Evolutionary conservation across 768 basidiomycete genomes (phyloP), one percentile per base, ranked within the genome.

Genomic region (Rhizopogon roseolus): DNA sequence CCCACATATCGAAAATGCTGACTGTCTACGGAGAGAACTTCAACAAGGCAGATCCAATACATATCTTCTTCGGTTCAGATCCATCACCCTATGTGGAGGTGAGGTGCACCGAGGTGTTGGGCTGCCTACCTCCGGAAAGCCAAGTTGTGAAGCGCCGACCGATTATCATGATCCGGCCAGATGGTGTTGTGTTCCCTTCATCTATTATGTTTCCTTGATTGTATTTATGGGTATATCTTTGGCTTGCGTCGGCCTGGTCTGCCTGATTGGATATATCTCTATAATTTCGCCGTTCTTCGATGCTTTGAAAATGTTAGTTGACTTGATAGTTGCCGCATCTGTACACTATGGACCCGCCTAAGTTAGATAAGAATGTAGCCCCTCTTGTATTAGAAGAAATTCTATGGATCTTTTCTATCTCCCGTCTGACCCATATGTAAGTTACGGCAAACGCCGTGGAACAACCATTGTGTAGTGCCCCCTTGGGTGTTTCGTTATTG

Each of bases 1-100:
- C 88, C 27, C 86, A 88, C 61, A 78, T 84, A 36, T 80, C 81
- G 25, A 88, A 91, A 73, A 84, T 90, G 82, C 71, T 93, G 59
- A 93, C 90, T 25, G 77, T 94, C 1, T 90, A 93, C 62, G 93
- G 92, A 54, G 90, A 93, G 71, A 90, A 93, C 72, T 92, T 94
- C 69, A 82, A 80, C 64, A 93, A 92, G 76, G 69, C 79, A 38
- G 89, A 93, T 54, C 89, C 91, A 37, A 77, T 90, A 55, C 81
- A 79, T 42, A 83, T 94, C 50, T 94, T 90, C 78, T 92, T 94
- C 62, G 92, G 93, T 40, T 82, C 85, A 25, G 88, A 91, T 68
- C 89, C 86, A 50, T 90, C 89, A 54, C 86, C 88, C n/a, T 88
- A 84, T 65, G 87, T 88, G 57, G 90, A 93, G 72, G 84, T 93